Evolutionary conservation across 495 filamentous ascomycete species (phyloP), one percentile per base, ranked within the genome.

Genomic region (Xylaria telfairii): DNA sequence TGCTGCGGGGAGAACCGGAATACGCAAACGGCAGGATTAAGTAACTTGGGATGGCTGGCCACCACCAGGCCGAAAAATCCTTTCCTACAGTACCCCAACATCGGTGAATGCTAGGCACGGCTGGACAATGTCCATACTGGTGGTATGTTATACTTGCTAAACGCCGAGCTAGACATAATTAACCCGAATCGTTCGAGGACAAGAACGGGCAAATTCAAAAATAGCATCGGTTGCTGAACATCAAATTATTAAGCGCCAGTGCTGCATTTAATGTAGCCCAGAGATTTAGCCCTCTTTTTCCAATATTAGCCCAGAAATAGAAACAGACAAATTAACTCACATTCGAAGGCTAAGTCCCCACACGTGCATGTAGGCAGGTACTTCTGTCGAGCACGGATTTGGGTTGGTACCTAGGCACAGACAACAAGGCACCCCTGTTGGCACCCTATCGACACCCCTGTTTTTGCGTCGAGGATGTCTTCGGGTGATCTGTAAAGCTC

Each of bases 151-250:
- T 66, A 66, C 64, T 66, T 53, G 42, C 13, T 59, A 32, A 28
- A 41, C 41, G 21, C 64, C 47, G 21, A 54, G 37, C 21, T 24
- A 30, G 4, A 51, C 71, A 66, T 73, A 73, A 76, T 76, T 78
- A 76, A 65, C 64, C 73, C 73, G 68, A 6, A 65, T 68, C 42
- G 12, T 13, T 49, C 15, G 57, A n/a, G 15, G 26, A 59, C 12
- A 10, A 74, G 71, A 73, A 54, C 62, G 75, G 76, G 76, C 54
- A 74, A 78, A 78, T 70, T 75, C 73, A 78, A 78, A 77, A 78
- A 78, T 78, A 78, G 76, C 74, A 78, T 63, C 60, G 67, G 61
- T 57, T 72, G 69, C 59, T 69, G 30, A 65, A 73, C 53, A 37
- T 67, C 62, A 46, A 73, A 65, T 67, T 49, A 42, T 60, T 65